Conservation (phyloP, 1,284 basidiomycete species). For the Rhodotorula sp. region DNA sequence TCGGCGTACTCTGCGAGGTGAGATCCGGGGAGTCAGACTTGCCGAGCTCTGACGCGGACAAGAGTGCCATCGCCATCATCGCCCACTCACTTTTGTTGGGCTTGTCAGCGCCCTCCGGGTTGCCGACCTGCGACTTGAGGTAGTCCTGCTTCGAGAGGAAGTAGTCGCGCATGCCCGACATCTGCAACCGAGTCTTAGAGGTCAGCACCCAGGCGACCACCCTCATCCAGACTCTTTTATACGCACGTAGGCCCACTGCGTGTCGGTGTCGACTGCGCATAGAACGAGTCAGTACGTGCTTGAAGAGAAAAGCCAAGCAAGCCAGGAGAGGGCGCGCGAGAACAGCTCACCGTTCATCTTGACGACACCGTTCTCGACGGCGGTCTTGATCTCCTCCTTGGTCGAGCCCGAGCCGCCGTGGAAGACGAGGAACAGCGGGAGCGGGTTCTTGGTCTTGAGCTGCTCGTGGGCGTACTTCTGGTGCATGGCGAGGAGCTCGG, state of each 20-base stretch:
- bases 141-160: slow-evolving; percentile 79
- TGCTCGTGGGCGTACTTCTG: slow-evolving; percentile 75
- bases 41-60: background rate
- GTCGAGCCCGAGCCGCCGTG: slow-evolving; percentile 98
- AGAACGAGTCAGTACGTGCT: background rate
- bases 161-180: slow-evolving; percentile 64
- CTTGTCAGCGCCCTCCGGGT: slow-evolving; percentile 69
- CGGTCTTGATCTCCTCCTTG: slow-evolving; percentile 93
- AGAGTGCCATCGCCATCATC: no score
- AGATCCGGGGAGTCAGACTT: no score
- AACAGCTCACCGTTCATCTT: slow-evolving; percentile 54
- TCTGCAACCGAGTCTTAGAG: background rate
- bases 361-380: slow-evolving; percentile 88
- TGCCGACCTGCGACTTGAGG: slow-evolving; percentile 76
- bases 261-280: slow-evolving; percentile 51
- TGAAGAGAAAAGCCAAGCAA: background rate
- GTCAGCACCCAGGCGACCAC: background rate
- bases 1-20: slow-evolving; percentile 20
- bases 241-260: slow-evolving; percentile 52
- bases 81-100: slow-evolving; percentile 6
- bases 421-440: slow-evolving; percentile 98
- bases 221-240: background rate
- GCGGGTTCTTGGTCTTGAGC: slow-evolving; percentile 64
- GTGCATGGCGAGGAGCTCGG: slow-evolving; percentile 89
- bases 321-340: background rate